Percentiles rank a stretch among this genome's conserved stretches.
These are phyloP conservation scores for Cladosporium sp. DNA, from an alignment of 2,329 filamentous ascomycete species.

Conservation along the genomic window DNA sequence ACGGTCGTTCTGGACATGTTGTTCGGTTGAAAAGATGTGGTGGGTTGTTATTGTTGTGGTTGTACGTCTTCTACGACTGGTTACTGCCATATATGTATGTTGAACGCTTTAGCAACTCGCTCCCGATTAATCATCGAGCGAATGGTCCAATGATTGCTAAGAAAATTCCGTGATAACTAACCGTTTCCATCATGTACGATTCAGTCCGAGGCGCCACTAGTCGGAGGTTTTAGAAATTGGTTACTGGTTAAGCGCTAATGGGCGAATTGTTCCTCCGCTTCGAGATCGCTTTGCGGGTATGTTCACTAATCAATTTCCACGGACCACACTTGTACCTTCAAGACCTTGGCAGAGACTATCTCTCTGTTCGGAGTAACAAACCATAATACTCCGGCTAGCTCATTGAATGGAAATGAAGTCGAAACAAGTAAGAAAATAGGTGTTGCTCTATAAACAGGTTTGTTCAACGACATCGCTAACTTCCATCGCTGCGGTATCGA, in stretches of 20 bases:
- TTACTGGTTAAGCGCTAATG: neutral
- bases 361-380: neutral
- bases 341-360: neutral
- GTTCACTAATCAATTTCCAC: neutral
- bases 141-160: neutral
- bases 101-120: neutral
- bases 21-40: neutral
- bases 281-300: neutral
- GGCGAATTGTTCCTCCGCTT: neutral
- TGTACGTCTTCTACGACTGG: neutral
- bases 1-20: neutral
- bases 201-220: neutral
- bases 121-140: neutral
- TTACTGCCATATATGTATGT: neutral
- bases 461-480: no score
- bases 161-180: neutral
- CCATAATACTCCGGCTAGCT: neutral
- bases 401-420: neutral
- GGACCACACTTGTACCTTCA: neutral
- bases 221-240: neutral
- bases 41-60: neutral
- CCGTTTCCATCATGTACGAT: neutral
- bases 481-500: no score
- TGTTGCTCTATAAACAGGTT: no score
- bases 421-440: no score